Base-by-base conservation (phyloP, 2,329 filamentous ascomycete species). In the Aspergillus sp. region DNA sequence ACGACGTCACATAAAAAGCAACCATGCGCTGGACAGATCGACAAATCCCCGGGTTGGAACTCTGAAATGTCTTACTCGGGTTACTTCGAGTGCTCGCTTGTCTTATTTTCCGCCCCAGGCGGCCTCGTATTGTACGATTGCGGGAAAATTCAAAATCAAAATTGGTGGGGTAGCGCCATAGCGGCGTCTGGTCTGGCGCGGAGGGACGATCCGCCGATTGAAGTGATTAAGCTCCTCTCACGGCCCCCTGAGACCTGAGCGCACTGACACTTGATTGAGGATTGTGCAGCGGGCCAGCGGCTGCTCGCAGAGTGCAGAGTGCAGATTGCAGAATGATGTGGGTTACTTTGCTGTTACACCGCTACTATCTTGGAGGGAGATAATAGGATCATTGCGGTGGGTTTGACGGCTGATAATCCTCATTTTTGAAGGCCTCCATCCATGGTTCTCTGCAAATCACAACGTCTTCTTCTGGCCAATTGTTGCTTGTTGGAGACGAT, bases 401-500 rank as follows among this genome's bases (percentile, higher is more conserved):
- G 11, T 35, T 48, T 48, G 45, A 48, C 27, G 27, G 31, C 17
- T 23, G 53, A 35, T 37, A 55, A 55, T 50, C 53, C 31, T 55
- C 45, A 55, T 55, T 55, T 55, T 55, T 33, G 45, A 25, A 53
- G 23, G 45, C 12, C 35, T 19, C 15, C 25, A 55, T 55, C 52
- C 52, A 55, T 48, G 45, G 52, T 55, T 44, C 45, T n/a, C 25
- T 12, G 52, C 17, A 44, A 55, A 55, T 55, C 52, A 49, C 11
- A 3, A 25, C 5, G 19, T 25, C 31, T 3, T 41, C 27, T 6
- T 31, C 6, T 35, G 40, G 31, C 39, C 52, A 49, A 40, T 49
- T 21, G 12, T 19, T 17, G 14, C 35, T 52, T 25, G 15, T 6
- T 39, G 40, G 6, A n/a, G 40, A 27, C 41, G 31, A 15, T 31